Base-by-base conservation (phyloP, 164 flowering plant genomes). In the Buxus sempervirens region DNA sequence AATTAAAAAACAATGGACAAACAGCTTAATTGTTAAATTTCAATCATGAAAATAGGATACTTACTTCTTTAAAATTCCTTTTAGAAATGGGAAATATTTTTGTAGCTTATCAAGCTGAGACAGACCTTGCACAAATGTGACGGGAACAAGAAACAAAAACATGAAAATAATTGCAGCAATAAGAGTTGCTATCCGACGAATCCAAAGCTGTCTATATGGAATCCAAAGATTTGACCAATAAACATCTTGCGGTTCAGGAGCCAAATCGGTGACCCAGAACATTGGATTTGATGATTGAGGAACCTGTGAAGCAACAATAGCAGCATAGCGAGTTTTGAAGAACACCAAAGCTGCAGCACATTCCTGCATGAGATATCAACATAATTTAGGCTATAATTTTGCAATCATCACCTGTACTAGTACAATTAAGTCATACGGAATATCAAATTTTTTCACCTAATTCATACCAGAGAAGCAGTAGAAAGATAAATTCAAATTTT, bases 221-320 rank as follows among this genome's bases (percentile, higher is more conserved):
- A 89, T 83, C 60, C 83, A 81, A 42, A 95, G 88, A 73, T 87
- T 90, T 62, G 90, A 78, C 99, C 99, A 95, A 63, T 85, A 85
- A 54, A 95, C 85, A 83, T 95, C 97, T 60, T 71, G 76, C 63
- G 99, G 99, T 70, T 84, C 96, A 60, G 99, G 98, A 69, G 99
- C 97, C 76, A 82, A 66, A 58, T 90, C 86, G 28, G 95, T 88
- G 66, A 90, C 97, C 99, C 99, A 95, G 68, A 76, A 67, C 98
- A 90, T 95, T 1, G 99, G 97, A 79, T 92, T 86, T 67, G 90
- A 64, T 69, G 94, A 81, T 63, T 92, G 99, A 65, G 83, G 91
- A 77, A 81, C 77, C 64, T 84, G 81, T 20, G 98, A 73, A 68
- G 84, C 90, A 73, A 87, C 80, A 73, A 81, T 63, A 55, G 99